A percentile compares a stretch with the other conserved stretches of the same genome.
Evolutionary conservation across 176 grass and related monocot genomes (phyloP).

Genomic region (Cocos nucifera): DNA sequence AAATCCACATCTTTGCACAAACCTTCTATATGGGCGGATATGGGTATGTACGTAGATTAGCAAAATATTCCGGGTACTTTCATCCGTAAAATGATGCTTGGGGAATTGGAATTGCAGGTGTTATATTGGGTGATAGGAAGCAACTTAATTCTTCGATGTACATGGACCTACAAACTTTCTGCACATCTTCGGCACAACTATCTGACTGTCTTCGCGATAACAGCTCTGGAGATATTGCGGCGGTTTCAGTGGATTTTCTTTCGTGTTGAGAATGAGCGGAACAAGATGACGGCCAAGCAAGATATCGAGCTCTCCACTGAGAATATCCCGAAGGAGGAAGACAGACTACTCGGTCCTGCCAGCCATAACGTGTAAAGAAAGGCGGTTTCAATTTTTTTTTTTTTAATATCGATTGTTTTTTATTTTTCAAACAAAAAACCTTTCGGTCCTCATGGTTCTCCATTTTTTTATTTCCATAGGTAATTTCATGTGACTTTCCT

Average conservation of each 20-base stretch:
- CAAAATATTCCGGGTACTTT: neutral
- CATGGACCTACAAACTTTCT: constrained; percentile 96
- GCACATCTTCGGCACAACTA: constrained; percentile 98
- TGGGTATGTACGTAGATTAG: constrained; percentile 40
- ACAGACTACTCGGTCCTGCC: constrained; percentile 55
- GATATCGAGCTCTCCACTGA: constrained; percentile 57
- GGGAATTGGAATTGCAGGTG: constrained; percentile 30
- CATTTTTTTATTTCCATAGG: too few species aligned
- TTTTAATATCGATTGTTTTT: too few species aligned
- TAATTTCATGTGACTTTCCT: too few species aligned
- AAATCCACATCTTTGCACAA: constrained; percentile 51
- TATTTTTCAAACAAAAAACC: too few species aligned
- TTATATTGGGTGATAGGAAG: constrained; percentile 85
- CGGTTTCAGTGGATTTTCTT: constrained; percentile 98
- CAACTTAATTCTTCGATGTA: constrained; percentile 85
- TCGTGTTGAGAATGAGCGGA: constrained; percentile 95
- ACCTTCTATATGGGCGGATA: constrained; percentile 47
- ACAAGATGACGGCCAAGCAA: constrained; percentile 76
- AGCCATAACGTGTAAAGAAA: constrained; percentile 22
- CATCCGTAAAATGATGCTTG: neutral
- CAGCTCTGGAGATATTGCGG: constrained; percentile 70
- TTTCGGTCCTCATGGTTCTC: too few species aligned
- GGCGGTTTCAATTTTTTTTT: too few species aligned
- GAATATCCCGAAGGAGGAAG: constrained; percentile 44
- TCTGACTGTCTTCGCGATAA: constrained; percentile 70